Base-by-base conservation (phyloP, 345 rosid genomes). In the Gossypium thurberi region DNA sequence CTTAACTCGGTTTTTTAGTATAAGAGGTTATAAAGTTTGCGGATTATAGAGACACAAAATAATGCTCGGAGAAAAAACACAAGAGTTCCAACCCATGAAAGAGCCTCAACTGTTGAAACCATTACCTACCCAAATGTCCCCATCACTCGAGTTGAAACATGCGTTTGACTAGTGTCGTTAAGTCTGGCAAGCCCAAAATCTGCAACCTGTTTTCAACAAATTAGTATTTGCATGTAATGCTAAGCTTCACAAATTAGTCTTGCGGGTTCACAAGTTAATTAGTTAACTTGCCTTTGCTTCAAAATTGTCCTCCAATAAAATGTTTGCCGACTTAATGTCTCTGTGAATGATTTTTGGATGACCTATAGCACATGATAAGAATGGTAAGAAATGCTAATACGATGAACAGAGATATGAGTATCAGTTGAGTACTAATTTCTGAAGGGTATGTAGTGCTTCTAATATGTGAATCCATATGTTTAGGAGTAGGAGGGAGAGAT, bases 71-170 rank as follows among this genome's bases (percentile, higher is more conserved):
- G n/a, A 14, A 8, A 67, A n/a, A n/a, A 69, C 48, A 74, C 13
- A 10, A 52, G 57, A 55, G 46, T 2, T 64, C 17, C 23, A 70
- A 56, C 42, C 55, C 64, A 65, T 46, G 53, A 44, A 15, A 60
- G 60, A 70, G 68, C 33, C 69, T 51, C 44, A 58, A 18, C 10
- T 40, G 76, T 66, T 51, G 15, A 67, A 81, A 75, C 81, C 97
- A 17, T 25, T 20, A 67, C 71, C 73, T 84, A 93, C 99, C 97
- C 98, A 65, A 93, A 93, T 69, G 98, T 93, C 33, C 99, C 98
- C 99, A 96, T 93, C 71, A 93, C 98, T n/a, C 99, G 86, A 73
- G 98, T 96, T 69, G 99, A 96, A 69, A 96, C 98, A 82, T 96
- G 99, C 26, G 97, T 87, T 75, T 90, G 93, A 15, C 87, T 73